Evolutionary conservation across 148 eudicot species (phyloP).

Genomic region (Dianthus caryophyllus): DNA sequence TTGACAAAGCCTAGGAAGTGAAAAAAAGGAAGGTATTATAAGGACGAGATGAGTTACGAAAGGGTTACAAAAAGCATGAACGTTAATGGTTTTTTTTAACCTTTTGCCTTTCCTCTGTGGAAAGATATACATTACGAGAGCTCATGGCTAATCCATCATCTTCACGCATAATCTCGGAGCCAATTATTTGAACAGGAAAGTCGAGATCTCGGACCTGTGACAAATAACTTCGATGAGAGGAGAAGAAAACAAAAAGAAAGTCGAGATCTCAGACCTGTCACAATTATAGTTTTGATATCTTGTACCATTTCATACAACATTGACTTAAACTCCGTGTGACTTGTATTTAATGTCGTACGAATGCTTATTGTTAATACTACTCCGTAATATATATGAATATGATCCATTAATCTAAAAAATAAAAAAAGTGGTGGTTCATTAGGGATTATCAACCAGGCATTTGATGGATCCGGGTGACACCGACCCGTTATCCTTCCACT

Average conservation of each 20-base stretch:
- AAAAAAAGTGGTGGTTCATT: neutral
- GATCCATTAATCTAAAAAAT: too few species aligned
- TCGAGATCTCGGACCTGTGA: conserved; percentile 91
- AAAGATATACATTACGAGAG: conserved; percentile 83
- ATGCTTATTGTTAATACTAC: too few species aligned
- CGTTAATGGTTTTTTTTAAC: conserved; percentile 24
- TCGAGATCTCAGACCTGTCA: too few species aligned
- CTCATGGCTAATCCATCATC: conserved; percentile 96
- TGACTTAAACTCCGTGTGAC: too few species aligned
- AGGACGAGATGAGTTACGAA: conserved; percentile 10
- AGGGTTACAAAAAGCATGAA: neutral
- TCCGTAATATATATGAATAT: too few species aligned
- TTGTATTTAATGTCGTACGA: too few species aligned
- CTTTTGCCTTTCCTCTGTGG: conserved; percentile 71
- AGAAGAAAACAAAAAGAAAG: too few species aligned
- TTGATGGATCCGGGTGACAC: conserved; percentile 3
- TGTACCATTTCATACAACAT: too few species aligned
- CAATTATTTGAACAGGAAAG: conserved; percentile 57
- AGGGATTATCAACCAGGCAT: neutral
- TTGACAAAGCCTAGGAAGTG: conserved; percentile 70
- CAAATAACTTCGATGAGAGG: too few species aligned
- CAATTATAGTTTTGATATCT: too few species aligned
- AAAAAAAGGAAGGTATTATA: neutral
- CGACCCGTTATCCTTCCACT: conserved; percentile 20
- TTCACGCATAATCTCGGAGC: conserved; percentile 70